Evolutionary conservation across 805 yeast species (phyloP).

Genomic region (Kuraishia ogatae): DNA sequence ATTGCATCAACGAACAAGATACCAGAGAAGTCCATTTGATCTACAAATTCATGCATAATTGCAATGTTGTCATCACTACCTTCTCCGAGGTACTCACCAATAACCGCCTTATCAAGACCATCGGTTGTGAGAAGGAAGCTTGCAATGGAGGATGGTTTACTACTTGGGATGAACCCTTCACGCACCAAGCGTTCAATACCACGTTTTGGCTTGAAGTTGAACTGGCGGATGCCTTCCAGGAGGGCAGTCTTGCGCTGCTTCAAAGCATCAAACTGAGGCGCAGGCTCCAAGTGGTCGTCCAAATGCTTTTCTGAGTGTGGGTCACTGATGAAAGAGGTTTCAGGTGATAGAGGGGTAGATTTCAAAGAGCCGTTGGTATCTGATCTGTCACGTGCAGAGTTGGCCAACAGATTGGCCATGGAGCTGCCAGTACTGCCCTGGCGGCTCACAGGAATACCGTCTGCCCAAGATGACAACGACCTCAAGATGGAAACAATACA

Average conservation of each 20-base stretch:
- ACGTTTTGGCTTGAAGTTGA: conserved; percentile 77
- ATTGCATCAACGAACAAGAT: conserved; percentile 76
- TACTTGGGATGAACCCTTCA: conserved; percentile 53
- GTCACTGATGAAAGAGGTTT: conserved; percentile 8
- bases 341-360: conserved; percentile 4
- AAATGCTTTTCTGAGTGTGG: neutral
- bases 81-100: conserved; percentile 92
- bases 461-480: conserved; percentile 69
- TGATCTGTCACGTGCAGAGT: conserved; percentile 18
- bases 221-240: conserved; percentile 66
- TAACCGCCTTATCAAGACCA: conserved; percentile 69
- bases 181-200: conserved; percentile 61
- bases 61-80: conserved; percentile 71
- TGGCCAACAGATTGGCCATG: conserved; percentile 3
- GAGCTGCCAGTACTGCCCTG: neutral
- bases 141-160: conserved; percentile 65
- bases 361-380: conserved; percentile 14
- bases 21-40: conserved; percentile 67
- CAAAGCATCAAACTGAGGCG: conserved; percentile 74
- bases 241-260: conserved; percentile 79
- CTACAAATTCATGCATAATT: conserved; percentile 91
- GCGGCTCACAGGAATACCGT: neutral
- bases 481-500: conserved; percentile 76
- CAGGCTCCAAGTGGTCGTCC: conserved; percentile 49
- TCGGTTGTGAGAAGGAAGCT: conserved; percentile 56